Percentiles rank a stretch among this genome's conserved stretches.
Conservation (phyloP, 169 alveolate genomes). For the Condylostoma magnum region DNA sequence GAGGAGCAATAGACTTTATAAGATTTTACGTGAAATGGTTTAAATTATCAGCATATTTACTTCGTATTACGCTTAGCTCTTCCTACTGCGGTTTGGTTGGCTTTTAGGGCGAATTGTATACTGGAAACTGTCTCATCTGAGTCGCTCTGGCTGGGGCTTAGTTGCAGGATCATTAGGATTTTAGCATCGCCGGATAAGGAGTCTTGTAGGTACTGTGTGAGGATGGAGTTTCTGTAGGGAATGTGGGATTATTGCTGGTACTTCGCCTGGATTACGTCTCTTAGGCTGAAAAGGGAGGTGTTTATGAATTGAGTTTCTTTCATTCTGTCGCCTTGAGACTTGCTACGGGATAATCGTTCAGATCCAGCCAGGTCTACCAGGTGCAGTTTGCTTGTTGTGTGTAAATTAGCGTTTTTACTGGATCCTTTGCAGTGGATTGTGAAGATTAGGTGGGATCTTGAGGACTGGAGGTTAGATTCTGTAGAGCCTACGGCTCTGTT, state of each 20-base stretch:
- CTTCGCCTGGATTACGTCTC: constrained; percentile 82
- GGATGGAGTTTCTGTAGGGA: constrained; percentile 85
- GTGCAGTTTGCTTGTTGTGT: constrained; percentile 27
- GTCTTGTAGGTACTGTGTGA: constrained; percentile 69
- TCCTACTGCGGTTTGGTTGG: constrained; percentile 3
- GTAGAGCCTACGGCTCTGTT: constrained; percentile 1
- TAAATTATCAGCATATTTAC: no score
- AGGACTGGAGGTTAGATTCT: neutral
- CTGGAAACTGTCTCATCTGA: constrained; percentile 1
- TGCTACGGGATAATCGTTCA: constrained; percentile 36
- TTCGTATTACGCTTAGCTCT: no score
- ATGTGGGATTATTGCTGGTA: constrained; percentile 61
- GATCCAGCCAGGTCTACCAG: constrained; percentile 40
- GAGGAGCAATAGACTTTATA: no score
- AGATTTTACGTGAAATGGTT: no score
- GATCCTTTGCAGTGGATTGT: constrained; percentile 24
- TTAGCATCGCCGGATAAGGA: constrained; percentile 56
- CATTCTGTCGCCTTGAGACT: constrained; percentile 80
- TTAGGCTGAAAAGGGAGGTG: constrained; percentile 77
- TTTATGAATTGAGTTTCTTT: constrained; percentile 87
- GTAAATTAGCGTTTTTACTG: neutral
- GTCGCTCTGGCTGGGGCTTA: neutral
- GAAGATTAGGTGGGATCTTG: neutral
- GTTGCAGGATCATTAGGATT: constrained; percentile 6
- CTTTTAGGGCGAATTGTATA: constrained; percentile 3